Conservation (phyloP, 2,329 filamentous ascomycete genomes). For the Chrysosporium queenslandicum region DNA sequence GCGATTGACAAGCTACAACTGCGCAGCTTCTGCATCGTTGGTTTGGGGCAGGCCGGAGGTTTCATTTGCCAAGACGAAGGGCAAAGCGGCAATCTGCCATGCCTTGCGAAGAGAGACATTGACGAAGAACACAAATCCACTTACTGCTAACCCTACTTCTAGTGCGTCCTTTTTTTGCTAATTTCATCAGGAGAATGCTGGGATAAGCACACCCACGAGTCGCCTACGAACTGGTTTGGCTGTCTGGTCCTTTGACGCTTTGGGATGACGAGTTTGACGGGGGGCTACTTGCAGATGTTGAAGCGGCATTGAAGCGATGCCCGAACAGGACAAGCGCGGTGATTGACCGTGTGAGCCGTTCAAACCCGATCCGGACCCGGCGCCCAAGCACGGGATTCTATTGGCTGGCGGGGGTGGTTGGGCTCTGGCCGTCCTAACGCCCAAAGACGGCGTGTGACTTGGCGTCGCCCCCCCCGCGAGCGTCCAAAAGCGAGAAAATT, state of each 20-base stretch:
- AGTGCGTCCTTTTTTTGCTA: too few species aligned
- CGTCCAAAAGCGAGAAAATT: neutral
- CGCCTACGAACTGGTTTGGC: too few species aligned
- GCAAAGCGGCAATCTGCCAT: too few species aligned
- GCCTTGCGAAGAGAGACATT: too few species aligned
- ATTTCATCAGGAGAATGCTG: too few species aligned
- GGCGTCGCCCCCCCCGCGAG: neutral
- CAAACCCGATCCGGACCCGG: neutral
- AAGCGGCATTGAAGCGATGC: conserved; percentile 3
- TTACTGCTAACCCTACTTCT: too few species aligned
- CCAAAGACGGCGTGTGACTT: neutral
- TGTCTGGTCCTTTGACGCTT: too few species aligned
- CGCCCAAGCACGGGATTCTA: neutral
- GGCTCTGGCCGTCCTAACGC: neutral
- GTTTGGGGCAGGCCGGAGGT: neutral
- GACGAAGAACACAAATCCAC: too few species aligned
- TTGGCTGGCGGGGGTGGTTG: neutral
- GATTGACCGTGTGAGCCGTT: neutral
- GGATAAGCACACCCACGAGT: too few species aligned
- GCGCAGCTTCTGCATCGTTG: neutral
- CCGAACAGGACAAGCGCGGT: neutral
- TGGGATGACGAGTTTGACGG: too few species aligned
- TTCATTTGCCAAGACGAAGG: neutral
- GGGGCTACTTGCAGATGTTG: neutral
- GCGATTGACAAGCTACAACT: neutral